phyloP scores from a whole-genome alignment of 129 eudicot genomes.

The Helianthus tuberosus region DNA sequence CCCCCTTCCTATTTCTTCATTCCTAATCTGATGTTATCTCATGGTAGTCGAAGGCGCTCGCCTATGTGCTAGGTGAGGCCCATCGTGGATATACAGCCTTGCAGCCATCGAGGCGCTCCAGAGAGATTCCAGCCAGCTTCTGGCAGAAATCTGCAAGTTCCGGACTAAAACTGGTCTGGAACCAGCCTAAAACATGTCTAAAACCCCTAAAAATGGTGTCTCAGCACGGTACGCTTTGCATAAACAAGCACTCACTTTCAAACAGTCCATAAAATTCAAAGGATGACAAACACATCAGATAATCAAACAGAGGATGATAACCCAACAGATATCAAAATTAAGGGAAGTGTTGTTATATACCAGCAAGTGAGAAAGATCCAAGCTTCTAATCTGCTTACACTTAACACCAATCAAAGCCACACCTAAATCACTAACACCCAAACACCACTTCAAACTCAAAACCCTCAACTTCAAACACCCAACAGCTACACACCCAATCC shows the following conservation, averaged over 20 bases:
- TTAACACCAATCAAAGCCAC: slow-evolving; percentile 93
- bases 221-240: no score
- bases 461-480: slow-evolving; percentile 79
- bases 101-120: no score
- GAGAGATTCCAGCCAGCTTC: no score
- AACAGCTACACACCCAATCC: slow-evolving; percentile 95
- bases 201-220: no score
- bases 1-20: no score
- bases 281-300: slow-evolving; percentile 20
- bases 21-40: no score
- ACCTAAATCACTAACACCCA: slow-evolving; percentile 95
- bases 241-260: background rate
- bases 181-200: no score
- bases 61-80: no score
- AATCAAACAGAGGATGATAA: slow-evolving; percentile 5
- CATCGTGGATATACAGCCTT: no score
- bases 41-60: no score
- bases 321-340: background rate
- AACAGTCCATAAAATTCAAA: no score
- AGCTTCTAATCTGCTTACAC: slow-evolving; percentile 72
- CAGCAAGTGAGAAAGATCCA: slow-evolving; percentile 97
- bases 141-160: no score
- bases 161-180: background rate
- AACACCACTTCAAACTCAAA: slow-evolving; percentile 87
- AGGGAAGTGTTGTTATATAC: slow-evolving; percentile 43